Evolutionary conservation across 331 rosid species (phyloP).

Genomic region (Acacia concinna): DNA sequence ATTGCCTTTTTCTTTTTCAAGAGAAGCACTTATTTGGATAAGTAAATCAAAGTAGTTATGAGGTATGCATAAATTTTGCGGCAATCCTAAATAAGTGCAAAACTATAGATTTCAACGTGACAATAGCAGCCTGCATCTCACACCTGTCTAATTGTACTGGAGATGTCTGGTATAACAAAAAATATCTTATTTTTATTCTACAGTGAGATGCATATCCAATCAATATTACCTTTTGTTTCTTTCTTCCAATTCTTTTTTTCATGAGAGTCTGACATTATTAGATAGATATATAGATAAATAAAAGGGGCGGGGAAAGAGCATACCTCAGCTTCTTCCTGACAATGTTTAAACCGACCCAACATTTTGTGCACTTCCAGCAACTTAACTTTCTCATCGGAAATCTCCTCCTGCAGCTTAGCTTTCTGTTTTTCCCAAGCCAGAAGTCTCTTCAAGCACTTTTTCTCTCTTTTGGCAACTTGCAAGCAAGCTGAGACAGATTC

Average conservation of each 20-base stretch:
- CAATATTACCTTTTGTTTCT: background rate
- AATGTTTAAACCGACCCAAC: slow-evolving; percentile 46
- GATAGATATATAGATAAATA: background rate
- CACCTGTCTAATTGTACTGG: slow-evolving; percentile 12
- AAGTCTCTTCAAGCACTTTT: slow-evolving; percentile 68
- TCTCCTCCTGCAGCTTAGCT: slow-evolving; percentile 65
- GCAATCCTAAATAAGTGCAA: background rate
- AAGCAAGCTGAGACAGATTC: slow-evolving; percentile 61
- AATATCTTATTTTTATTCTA: background rate
- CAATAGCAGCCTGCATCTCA: slow-evolving; percentile 17
- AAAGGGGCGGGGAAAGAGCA: slow-evolving; percentile 4
- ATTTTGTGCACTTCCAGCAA: slow-evolving; percentile 48
- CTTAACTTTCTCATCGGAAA: slow-evolving; percentile 65
- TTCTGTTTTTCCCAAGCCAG: slow-evolving; percentile 79
- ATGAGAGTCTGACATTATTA: background rate
- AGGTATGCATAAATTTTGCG: background rate
- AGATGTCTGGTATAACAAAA: slow-evolving; percentile 2
- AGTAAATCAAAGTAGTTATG: background rate
- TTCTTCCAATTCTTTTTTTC: background rate
- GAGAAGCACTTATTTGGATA: background rate
- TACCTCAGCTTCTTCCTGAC: slow-evolving; percentile 69
- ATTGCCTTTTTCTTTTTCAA: background rate
- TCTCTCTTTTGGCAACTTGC: slow-evolving; percentile 79
- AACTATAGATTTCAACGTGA: slow-evolving; percentile 6
- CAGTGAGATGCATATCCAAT: slow-evolving; percentile 23